A percentile compares a stretch with the other conserved stretches of the same genome.
Conservation (phyloP, 2,329 filamentous ascomycete species). For the Knoxdaviesia capensis region DNA sequence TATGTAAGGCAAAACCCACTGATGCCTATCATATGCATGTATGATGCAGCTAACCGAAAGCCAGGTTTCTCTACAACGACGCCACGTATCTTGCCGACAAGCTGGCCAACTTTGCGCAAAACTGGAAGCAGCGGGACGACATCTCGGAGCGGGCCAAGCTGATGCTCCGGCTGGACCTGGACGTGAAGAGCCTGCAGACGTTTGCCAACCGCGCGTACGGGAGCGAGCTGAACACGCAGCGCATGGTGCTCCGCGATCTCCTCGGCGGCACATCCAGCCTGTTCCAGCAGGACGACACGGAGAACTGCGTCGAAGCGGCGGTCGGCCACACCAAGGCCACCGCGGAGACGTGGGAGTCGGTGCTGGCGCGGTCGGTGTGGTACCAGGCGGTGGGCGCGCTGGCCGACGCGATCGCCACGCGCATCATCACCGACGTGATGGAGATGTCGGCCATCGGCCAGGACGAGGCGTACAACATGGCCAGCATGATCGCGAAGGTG, state of each 20-base stretch:
- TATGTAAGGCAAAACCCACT: conserved; percentile 26
- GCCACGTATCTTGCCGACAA: conserved; percentile 40
- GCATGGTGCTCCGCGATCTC: conserved; percentile 39
- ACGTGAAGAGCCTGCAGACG: conserved; percentile 34
- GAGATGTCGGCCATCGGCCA: conserved; percentile 40
- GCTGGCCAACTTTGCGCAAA: conserved; percentile 24
- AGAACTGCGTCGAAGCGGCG: conserved; percentile 30
- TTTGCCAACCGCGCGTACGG: conserved; percentile 43
- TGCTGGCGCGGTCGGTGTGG: conserved; percentile 41
- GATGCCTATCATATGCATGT: background rate
- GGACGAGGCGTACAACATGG: conserved; percentile 42
- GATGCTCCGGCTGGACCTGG: conserved; percentile 37
- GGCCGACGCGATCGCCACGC: conserved; percentile 35
- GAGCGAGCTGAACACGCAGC: conserved; percentile 38
- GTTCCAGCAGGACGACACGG: conserved; percentile 34
- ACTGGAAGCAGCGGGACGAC: conserved; percentile 34
- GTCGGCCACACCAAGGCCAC: conserved; percentile 30
- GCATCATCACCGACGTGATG: conserved; percentile 39
- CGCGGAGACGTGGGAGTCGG: conserved; percentile 33
- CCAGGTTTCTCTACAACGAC: conserved; percentile 47
- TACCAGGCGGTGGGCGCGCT: conserved; percentile 41
- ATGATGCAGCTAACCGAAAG: conserved; percentile 1
- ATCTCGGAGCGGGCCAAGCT: conserved; percentile 26
- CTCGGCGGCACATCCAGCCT: conserved; percentile 39
- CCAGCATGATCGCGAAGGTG: conserved; percentile 34